These are phyloP conservation scores for Magnusiomyces tetraspermus DNA, from an alignment of 1,139 yeast genomes.

Conservation along the genomic window DNA sequence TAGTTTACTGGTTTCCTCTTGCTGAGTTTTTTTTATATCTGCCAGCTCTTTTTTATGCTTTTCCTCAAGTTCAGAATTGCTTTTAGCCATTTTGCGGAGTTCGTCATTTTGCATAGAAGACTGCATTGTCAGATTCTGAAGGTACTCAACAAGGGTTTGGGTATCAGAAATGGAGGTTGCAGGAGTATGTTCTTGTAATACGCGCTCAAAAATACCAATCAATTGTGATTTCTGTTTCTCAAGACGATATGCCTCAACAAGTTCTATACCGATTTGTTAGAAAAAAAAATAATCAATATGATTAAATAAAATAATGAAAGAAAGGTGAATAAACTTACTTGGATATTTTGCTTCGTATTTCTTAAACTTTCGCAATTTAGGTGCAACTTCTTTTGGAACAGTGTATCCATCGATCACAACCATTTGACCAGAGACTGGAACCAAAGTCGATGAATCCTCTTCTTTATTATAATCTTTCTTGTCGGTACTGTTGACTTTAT, in stretches of 20 bases:
- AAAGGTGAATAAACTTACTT: slow-evolving; percentile 9
- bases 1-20: not conserved
- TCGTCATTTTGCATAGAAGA: slow-evolving; percentile 50
- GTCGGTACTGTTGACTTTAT: not conserved
- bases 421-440: not conserved
- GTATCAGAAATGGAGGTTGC: slow-evolving; percentile 64
- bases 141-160: slow-evolving; percentile 57
- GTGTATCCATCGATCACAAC: slow-evolving; percentile 18
- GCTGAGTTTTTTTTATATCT: slow-evolving; percentile 12
- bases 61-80: slow-evolving; percentile 22
- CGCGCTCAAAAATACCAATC: slow-evolving; percentile 57
- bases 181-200: slow-evolving; percentile 74
- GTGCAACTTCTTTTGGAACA: slow-evolving; percentile 46
- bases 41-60: slow-evolving; percentile 12
- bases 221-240: slow-evolving; percentile 64
- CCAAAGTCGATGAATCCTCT: not conserved
- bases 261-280: slow-evolving; percentile 18
- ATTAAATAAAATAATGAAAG: not conserved
- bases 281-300: not conserved
- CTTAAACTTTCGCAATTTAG: slow-evolving; percentile 64
- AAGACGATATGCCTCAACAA: slow-evolving; percentile 72
- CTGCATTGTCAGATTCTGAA: slow-evolving; percentile 54
- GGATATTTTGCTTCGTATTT: slow-evolving; percentile 91
- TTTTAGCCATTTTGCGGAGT: slow-evolving; percentile 38
- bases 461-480: not conserved